Evolutionary conservation across 306 rosid genomes (phyloP).

Genomic region (Dryas drummondii): DNA sequence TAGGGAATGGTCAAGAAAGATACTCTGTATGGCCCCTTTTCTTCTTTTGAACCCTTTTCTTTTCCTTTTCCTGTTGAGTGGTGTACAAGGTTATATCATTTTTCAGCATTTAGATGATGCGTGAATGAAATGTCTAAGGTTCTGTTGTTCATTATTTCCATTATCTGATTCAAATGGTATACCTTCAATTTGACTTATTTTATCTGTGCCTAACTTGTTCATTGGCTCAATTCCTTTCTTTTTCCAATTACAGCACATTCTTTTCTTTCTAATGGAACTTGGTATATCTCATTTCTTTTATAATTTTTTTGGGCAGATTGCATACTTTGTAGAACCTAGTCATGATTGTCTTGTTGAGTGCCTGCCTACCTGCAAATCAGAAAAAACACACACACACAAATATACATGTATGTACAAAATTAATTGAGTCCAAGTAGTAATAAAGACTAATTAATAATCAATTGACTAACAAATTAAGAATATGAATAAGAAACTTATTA

Average conservation of each 20-base stretch:
- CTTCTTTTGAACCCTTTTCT: neutral
- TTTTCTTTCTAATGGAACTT: neutral
- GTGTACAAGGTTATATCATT: neutral
- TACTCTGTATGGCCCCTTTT: conserved; percentile 63
- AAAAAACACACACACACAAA: neutral
- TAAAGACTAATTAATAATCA: neutral
- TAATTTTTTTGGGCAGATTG: conserved; percentile 53
- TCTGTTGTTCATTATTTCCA: neutral
- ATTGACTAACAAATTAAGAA: neutral
- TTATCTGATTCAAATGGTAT: neutral
- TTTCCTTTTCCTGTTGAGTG: neutral
- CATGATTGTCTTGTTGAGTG: conserved; percentile 86
- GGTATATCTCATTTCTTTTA: conserved; percentile 15
- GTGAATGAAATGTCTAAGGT: neutral
- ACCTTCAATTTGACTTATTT: neutral
- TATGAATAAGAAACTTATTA: conserved; percentile 34
- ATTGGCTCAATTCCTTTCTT: neutral
- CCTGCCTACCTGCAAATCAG: conserved; percentile 87
- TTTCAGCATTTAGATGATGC: neutral
- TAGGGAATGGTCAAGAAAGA: conserved; percentile 80
- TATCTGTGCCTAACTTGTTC: neutral
- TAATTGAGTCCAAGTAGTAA: neutral
- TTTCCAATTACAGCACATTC: neutral
- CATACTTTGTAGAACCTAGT: conserved; percentile 79
- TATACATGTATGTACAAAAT: neutral